These are phyloP conservation scores for Tetrastigma voinierianum DNA, from an alignment of 164 flowering plant species.

Conservation along the genomic window DNA sequence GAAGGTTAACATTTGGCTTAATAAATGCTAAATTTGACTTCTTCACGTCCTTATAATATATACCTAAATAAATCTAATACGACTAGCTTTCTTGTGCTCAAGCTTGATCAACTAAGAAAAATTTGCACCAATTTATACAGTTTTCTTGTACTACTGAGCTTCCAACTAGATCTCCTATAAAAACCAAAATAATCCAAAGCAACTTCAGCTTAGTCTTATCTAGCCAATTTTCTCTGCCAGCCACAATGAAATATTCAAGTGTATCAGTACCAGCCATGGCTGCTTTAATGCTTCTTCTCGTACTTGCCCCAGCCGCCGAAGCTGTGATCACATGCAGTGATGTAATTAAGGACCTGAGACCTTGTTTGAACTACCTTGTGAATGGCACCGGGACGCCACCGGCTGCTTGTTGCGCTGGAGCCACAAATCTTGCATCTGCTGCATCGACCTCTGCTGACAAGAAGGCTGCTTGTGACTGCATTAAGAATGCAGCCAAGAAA, in stretches of 20 bases:
- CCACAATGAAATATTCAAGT: constrained; percentile 27
- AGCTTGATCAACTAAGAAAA: no score
- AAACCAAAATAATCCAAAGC: neutral
- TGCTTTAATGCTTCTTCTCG: constrained; percentile 18
- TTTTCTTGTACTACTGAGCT: constrained; percentile 1
- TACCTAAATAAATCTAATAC: no score
- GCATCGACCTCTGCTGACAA: constrained; percentile 48
- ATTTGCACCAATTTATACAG: neutral
- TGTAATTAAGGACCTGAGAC: constrained; percentile 46
- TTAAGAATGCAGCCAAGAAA: constrained; percentile 39
- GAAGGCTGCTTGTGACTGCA: constrained; percentile 56
- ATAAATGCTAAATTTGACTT: no score
- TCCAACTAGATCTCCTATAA: constrained; percentile 1
- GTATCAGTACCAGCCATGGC: constrained; percentile 11
- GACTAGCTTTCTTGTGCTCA: no score
- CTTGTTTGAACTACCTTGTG: constrained; percentile 56
- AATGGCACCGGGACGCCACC: constrained; percentile 55
- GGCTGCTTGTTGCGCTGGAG: constrained; percentile 50
- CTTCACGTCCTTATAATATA: no score
- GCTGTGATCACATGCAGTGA: constrained; percentile 56
- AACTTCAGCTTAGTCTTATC: neutral
- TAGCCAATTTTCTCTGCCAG: no score
- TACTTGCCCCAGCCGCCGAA: constrained; percentile 28
- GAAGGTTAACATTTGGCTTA: no score
- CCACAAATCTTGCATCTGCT: constrained; percentile 37